A percentile compares a stretch with the other conserved stretches of the same genome.
Evolutionary conservation across 129 eudicot species (phyloP).

Genomic region (Tagetes erecta): DNA sequence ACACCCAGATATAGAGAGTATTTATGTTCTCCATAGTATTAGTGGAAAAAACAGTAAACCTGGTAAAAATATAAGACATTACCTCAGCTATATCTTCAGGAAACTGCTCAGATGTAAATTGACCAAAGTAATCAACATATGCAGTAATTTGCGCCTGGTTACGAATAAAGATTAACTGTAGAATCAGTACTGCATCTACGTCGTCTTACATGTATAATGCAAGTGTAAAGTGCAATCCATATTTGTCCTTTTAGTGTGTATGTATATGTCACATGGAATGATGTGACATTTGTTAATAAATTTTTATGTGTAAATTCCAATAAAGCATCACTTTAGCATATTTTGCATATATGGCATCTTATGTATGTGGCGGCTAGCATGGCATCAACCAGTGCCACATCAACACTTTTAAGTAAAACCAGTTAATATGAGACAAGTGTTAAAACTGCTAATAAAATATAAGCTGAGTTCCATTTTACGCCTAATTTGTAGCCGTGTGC

Average conservation of each 20-base stretch:
- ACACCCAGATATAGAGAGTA: background rate
- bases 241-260: background rate
- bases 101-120: conserved; percentile 88
- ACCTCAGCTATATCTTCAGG: conserved; percentile 89
- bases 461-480: background rate
- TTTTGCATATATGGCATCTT: background rate
- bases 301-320: background rate
- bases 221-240: conserved; percentile 1
- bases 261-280: background rate
- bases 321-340: background rate
- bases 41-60: background rate
- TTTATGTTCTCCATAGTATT: background rate
- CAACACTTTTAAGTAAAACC: background rate
- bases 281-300: background rate
- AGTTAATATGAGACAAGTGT: background rate
- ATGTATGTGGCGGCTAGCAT: background rate
- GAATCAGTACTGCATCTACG: background rate
- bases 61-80: conserved; percentile 21
- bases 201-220: conserved; percentile 9
- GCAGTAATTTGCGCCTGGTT: conserved; percentile 78
- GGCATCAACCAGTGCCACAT: conserved; percentile 9
- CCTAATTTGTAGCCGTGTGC: background rate
- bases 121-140: conserved; percentile 89
- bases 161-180: conserved; percentile 8
- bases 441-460: background rate